phyloP scores from a whole-genome alignment of 2,329 filamentous ascomycete species.

The Diaporthe humulicola region DNA sequence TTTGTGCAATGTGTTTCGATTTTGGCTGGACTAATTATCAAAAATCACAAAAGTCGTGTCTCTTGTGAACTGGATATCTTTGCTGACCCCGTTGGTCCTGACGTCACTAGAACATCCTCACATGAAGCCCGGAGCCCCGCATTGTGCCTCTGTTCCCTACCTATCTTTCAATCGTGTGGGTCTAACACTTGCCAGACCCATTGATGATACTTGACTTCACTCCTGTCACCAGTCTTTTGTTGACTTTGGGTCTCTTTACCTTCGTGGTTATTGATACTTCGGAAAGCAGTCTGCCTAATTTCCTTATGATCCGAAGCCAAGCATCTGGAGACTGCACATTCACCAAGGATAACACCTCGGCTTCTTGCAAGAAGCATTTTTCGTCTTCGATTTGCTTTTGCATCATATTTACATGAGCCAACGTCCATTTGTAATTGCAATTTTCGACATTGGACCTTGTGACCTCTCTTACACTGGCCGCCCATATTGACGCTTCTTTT shows the following conservation, averaged over 20 bases:
- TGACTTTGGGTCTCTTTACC: background rate
- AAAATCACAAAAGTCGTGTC: background rate
- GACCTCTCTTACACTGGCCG: background rate
- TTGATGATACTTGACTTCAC: background rate
- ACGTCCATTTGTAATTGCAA: background rate
- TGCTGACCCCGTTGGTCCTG: background rate
- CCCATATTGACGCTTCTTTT: no score
- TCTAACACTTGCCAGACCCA: background rate
- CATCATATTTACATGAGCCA: background rate
- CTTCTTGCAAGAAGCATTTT: background rate
- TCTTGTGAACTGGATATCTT: background rate
- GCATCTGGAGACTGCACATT: background rate
- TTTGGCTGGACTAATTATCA: background rate
- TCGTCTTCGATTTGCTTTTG: no score
- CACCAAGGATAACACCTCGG: background rate
- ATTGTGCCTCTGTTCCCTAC: conserved; percentile 8
- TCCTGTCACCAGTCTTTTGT: background rate
- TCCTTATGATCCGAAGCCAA: background rate
- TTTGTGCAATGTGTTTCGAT: background rate
- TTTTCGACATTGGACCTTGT: no score
- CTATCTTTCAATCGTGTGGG: background rate
- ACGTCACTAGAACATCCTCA: conserved; percentile 11
- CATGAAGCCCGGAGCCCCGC: conserved; percentile 28
- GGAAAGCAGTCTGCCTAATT: no score
- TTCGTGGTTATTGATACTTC: background rate